Evolutionary conservation across 2,329 filamentous ascomycete species (phyloP), one percentile per base, ranked within the genome.

Genomic region (Cercospora sp.): DNA sequence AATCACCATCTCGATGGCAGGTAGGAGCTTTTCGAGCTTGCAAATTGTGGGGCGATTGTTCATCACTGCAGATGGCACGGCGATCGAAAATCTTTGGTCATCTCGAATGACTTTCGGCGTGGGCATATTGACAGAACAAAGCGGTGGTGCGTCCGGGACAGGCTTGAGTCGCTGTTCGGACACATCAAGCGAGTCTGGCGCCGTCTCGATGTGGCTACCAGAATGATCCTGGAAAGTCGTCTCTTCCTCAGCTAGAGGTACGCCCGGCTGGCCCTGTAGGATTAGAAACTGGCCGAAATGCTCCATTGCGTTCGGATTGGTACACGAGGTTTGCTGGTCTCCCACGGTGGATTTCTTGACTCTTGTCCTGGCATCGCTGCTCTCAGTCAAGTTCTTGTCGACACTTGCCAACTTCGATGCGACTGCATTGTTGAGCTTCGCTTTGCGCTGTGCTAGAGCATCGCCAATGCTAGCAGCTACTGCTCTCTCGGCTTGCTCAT

Each of bases 1-100:
- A 70, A 91, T 89, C 8, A 90, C 80, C 31, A 91, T 79, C 1
- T 84, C 80, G 6, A 86, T 79, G 0, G 75, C 71, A 0, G 86
- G 82, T 72, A 87, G 84, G 0, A 82, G 72, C 2, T 78, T 75
- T 68, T 86, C 82, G 1, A 91, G 78, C 1, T 78, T 73, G n/a
- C 81, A 83, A 12, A 88, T 73, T 30, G 45, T 53, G 42, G 12
- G 23, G 0, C 42, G 30, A 12, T 65, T 30, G 16, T 36, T 51
- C 42, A 60, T 60, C 13, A 65, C 13, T 7, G 45, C 16, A 4
- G 40, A 31, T 12, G 64, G 57, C 10, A 65, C 18, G 18, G 53
- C 45, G 20, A 65, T 45, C 1, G 28, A 31, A n/a, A 61, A 53
- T 16, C n/a, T 6, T 9, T 28, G 8, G 12, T 53, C 31, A 20